Conservation (phyloP, 257 asterid genomes). For the Cynanchum wilfordii region DNA sequence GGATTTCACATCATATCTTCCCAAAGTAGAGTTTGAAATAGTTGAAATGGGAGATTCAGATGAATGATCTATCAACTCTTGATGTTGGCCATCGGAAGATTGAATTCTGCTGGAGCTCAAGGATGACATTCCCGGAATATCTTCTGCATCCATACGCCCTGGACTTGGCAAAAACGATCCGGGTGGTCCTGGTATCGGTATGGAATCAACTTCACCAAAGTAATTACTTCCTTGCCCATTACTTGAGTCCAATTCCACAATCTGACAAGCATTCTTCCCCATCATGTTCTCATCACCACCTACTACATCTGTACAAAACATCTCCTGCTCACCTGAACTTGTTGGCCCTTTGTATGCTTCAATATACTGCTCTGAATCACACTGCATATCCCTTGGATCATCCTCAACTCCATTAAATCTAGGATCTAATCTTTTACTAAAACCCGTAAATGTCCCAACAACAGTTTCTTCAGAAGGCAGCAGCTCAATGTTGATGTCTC, state of each 20-base stretch:
- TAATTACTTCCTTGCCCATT: constrained; percentile 46
- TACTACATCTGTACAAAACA: constrained; percentile 30
- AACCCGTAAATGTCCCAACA: constrained; percentile 33
- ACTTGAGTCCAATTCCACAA: constrained; percentile 35
- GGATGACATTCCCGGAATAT: constrained; percentile 72
- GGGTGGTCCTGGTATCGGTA: constrained; percentile 91
- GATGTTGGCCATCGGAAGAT: constrained; percentile 62
- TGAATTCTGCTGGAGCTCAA: constrained; percentile 63
- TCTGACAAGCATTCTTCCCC: constrained; percentile 18
- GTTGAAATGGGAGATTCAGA: constrained; percentile 71
- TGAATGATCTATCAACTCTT: constrained; percentile 51
- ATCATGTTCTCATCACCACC: constrained; percentile 26
- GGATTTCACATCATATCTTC: constrained; percentile 46
- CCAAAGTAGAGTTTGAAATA: constrained; percentile 42
- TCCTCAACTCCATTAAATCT: constrained; percentile 28
- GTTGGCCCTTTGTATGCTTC: constrained; percentile 27
- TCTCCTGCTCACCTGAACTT: constrained; percentile 40
- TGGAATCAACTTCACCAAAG: constrained; percentile 68
- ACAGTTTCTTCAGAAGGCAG: constrained; percentile 29
- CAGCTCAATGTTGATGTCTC: constrained; percentile 23
- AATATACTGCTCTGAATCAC: constrained; percentile 26
- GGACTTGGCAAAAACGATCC: constrained; percentile 96
- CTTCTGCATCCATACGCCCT: constrained; percentile 71
- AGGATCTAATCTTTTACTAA: constrained; percentile 41
- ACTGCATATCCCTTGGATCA: constrained; percentile 28